Evolutionary conservation across 352 stramenopile genomes (phyloP).

Genomic region (Peronospora belbahrii): DNA sequence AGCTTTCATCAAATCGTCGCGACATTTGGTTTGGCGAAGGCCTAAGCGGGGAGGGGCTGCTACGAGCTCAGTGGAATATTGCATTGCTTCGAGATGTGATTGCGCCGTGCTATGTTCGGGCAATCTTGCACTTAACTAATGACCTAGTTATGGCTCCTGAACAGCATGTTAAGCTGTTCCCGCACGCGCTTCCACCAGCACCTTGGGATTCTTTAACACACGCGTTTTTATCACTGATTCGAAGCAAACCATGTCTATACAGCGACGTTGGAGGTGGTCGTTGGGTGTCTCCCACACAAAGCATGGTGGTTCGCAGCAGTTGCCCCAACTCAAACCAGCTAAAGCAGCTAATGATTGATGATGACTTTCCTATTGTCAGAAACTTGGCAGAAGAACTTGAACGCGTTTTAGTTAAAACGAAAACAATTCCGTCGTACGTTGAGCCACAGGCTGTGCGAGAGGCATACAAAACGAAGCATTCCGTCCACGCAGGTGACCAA

Average conservation of each 20-base stretch:
- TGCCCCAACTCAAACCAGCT: slow-evolving; percentile 29
- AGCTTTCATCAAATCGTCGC: slow-evolving; percentile 81
- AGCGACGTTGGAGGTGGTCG: slow-evolving; percentile 28
- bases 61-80: slow-evolving; percentile 72
- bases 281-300: slow-evolving; percentile 37
- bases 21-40: slow-evolving; percentile 83
- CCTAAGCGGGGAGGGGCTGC: slow-evolving; percentile 64
- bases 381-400: slow-evolving; percentile 46
- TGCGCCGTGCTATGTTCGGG: slow-evolving; percentile 58
- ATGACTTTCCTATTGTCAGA: slow-evolving; percentile 37
- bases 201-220: slow-evolving; percentile 43
- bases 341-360: slow-evolving; percentile 37
- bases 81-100: slow-evolving; percentile 56
- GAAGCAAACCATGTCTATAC: slow-evolving; percentile 37
- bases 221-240: slow-evolving; percentile 38
- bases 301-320: slow-evolving; percentile 37
- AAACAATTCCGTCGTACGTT: slow-evolving; percentile 35
- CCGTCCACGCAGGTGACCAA: slow-evolving; percentile 33
- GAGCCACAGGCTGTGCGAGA: slow-evolving; percentile 28
- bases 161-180: slow-evolving; percentile 38
- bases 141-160: slow-evolving; percentile 25
- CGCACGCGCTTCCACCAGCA: slow-evolving; percentile 34
- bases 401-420: slow-evolving; percentile 37
- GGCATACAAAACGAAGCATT: slow-evolving; percentile 33
- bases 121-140: slow-evolving; percentile 29